Conservation (phyloP, 1,139 yeast species). For the Taphrina communis region DNA sequence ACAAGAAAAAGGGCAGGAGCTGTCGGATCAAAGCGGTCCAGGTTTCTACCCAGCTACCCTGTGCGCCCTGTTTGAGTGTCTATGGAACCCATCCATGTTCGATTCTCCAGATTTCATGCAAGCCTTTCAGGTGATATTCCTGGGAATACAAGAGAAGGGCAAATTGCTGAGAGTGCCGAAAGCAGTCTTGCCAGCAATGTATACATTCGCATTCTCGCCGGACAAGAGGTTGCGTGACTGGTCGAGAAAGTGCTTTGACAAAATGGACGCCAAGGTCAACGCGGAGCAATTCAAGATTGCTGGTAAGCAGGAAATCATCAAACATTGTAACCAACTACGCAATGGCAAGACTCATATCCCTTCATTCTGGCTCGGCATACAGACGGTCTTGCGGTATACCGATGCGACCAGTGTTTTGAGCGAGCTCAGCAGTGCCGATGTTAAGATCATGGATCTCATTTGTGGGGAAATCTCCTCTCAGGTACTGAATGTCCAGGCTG, state of each 20-base stretch:
- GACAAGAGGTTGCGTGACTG: conserved; percentile 48
- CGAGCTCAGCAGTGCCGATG: conserved; percentile 44
- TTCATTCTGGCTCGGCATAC: conserved; percentile 46
- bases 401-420: conserved; percentile 44
- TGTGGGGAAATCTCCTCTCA: conserved; percentile 45
- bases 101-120: conserved; percentile 38
- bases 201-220: conserved; percentile 49
- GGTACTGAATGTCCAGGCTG: conserved; percentile 41
- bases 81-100: conserved; percentile 48
- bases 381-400: conserved; percentile 41
- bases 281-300: conserved; percentile 44
- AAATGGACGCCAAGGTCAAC: conserved; percentile 39
- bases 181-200: conserved; percentile 50
- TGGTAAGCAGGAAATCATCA: conserved; percentile 23
- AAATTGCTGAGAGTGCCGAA: conserved; percentile 47
- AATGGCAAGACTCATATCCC: conserved; percentile 43
- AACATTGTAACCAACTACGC: conserved; percentile 37
- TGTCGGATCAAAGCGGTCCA: conserved; percentile 44
- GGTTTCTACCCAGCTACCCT: conserved; percentile 43
- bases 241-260: conserved; percentile 48
- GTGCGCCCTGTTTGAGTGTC: conserved; percentile 47
- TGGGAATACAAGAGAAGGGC: conserved; percentile 48
- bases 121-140: conserved; percentile 47
- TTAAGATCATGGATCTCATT: conserved; percentile 45
- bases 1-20: conserved; percentile 41